A percentile compares a stretch with the other conserved stretches of the same genome.
phyloP scores from a whole-genome alignment of 257 asterid species.

The Solanum piurae region DNA sequence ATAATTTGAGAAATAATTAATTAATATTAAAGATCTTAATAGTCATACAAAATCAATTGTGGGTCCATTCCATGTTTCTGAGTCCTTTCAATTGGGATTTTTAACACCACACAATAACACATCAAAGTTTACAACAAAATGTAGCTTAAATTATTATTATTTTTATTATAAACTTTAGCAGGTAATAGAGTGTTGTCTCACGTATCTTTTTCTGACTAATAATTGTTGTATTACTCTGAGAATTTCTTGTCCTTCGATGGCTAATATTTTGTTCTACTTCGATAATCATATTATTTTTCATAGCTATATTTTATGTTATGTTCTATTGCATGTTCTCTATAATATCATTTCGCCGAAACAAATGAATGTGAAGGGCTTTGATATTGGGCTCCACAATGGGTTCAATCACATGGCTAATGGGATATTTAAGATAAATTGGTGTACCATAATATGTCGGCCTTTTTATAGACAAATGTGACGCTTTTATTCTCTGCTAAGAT shows the following conservation, averaged over 20 bases:
- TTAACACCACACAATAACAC: not conserved
- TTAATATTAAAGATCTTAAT: not conserved
- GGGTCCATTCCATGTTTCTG: not conserved
- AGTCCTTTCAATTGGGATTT: not conserved
- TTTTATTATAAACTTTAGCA: not conserved
- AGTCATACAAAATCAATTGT: not conserved
- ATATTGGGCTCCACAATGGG: not conserved
- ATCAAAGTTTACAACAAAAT: not conserved
- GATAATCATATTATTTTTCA: not conserved
- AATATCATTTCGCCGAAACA: not conserved
- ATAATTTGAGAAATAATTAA: not conserved
- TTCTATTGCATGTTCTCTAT: not conserved
- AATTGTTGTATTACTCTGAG: fast-evolving
- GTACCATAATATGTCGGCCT: not conserved
- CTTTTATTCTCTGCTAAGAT: not conserved
- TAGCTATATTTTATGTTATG: too few species aligned
- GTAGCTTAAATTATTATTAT: not conserved
- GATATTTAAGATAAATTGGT: not conserved
- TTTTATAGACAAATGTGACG: not conserved
- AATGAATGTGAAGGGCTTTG: not conserved
- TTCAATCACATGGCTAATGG: not conserved
- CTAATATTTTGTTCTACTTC: not conserved
- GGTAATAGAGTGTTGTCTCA: too few species aligned
- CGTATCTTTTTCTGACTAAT: not conserved
- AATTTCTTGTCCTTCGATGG: not conserved